Base-by-base conservation (phyloP, 768 basidiomycete genomes). In the Serendipita vermifera region DNA sequence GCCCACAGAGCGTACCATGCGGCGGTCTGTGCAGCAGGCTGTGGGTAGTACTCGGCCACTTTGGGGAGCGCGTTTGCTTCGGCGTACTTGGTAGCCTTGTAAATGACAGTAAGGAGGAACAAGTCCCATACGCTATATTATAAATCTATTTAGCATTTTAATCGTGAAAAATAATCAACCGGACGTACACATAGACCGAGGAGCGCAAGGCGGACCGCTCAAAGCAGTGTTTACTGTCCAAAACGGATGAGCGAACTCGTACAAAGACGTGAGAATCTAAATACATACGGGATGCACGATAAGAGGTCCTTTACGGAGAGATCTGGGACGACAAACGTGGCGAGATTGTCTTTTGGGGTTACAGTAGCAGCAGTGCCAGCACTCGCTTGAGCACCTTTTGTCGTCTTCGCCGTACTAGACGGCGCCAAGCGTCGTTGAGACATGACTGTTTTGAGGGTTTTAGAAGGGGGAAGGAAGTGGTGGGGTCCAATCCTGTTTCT, bases 241-340 rank as follows among this genome's bases (percentile, higher is more conserved):
- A 5, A 41, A 17, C 15, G 20, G 39, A 33, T 38, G 14, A 39
- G 55, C 55, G 22, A 13, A 39, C 1, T 15, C 15, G 31, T 55
- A 20, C n/a, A 26, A 9, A 24, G n/a, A 39, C 39, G 22, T 29
- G 33, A 24, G 9, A 11, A 40, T n/a, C n/a, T n/a, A n/a, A 26
- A 29, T n/a, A 56, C 55, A 33, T 27, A 87, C 80, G 92, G 92
- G 65, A 96, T 92, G 15, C 77, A 80, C 41, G 77, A 77, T 54
- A 93, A 76, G 62, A 94, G 66, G 64, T 96, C 86, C 73, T 93
- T 96, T 68, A 93, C 77, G 35, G 86, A 77, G 59, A 90, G 77
- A 73, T 90, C 83, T 20, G 91, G 91, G 60, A 94, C 85, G 61
- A 69, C 62, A 63, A 69, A 71, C 46, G 46, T 51, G 20, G 46